phyloP scores from a whole-genome alignment of 1,284 basidiomycete species.

The Ganoderma lucidum region DNA sequence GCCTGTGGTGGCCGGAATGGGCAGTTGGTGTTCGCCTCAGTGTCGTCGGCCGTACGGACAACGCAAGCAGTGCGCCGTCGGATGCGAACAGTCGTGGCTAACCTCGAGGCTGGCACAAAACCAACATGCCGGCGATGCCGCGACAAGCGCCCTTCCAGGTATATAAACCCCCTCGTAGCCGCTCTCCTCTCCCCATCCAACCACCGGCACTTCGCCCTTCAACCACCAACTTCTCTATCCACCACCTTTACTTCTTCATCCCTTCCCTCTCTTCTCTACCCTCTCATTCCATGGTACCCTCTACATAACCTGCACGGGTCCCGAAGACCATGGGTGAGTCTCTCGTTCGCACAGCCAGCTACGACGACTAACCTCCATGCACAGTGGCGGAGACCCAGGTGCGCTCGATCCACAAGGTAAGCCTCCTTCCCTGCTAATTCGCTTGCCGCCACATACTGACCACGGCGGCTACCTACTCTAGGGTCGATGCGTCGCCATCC shows the following conservation, averaged over 20 bases:
- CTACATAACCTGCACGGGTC: neutral
- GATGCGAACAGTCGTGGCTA: neutral
- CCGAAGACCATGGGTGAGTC: neutral
- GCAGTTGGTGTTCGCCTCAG: too few relatives aligned
- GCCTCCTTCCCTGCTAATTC: too few relatives aligned
- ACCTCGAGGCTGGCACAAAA: neutral
- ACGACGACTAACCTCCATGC: neutral
- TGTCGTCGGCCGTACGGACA: too few relatives aligned
- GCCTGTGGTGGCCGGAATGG: too few relatives aligned
- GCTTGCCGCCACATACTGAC: neutral
- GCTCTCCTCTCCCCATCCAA: neutral
- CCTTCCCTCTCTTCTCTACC: neutral
- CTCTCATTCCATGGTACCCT: too few relatives aligned
- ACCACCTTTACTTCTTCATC: neutral
- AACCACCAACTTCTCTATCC: neutral
- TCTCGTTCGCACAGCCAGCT: neutral
- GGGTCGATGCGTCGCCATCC: neutral
- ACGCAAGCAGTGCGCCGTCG: neutral
- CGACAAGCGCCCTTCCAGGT: neutral
- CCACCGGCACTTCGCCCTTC: neutral
- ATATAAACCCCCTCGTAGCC: neutral
- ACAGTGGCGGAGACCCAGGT: constrained; percentile 6
- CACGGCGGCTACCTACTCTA: neutral
- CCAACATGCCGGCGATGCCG: neutral
- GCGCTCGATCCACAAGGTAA: neutral